Percentiles rank a stretch among this genome's conserved stretches.
These are phyloP conservation scores for Malassezia restricta DNA, from an alignment of 1,284 basidiomycete species.

Conservation along the genomic window DNA sequence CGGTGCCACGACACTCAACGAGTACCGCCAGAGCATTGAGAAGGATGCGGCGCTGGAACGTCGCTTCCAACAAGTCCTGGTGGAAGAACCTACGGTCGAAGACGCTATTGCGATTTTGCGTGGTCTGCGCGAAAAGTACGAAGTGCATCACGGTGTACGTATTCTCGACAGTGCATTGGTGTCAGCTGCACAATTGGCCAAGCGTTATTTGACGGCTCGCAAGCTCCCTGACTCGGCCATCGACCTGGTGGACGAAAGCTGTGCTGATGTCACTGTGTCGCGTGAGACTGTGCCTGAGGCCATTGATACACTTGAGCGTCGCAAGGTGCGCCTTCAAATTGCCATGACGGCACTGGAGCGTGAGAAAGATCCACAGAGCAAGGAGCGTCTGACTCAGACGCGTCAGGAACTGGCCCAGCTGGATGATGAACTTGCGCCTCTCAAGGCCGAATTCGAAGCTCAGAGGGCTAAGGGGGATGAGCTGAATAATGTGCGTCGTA, in stretches of 20 bases:
- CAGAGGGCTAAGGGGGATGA: conserved; percentile 79
- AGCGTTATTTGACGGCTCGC: conserved; percentile 64
- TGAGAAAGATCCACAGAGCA: conserved; percentile 76
- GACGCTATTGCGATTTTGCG: conserved; percentile 89
- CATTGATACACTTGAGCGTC: conserved; percentile 84
- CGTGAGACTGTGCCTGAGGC: conserved; percentile 88
- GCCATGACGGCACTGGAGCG: conserved; percentile 77
- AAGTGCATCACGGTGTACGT: conserved; percentile 53
- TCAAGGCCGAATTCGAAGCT: conserved; percentile 76
- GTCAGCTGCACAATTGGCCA: conserved; percentile 77
- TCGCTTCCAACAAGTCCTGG: conserved; percentile 76
- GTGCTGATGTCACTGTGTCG: conserved; percentile 50
- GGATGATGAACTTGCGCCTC: conserved; percentile 77
- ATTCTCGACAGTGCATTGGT: conserved; percentile 85
- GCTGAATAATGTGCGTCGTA: conserved; percentile 64
- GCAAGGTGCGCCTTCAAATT: conserved; percentile 82
- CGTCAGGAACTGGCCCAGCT: conserved; percentile 71
- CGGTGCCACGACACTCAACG: conserved; percentile 82
- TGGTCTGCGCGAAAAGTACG: conserved; percentile 69
- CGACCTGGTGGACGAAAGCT: conserved; percentile 46
- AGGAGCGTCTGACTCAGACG: conserved; percentile 68
- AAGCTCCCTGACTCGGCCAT: conserved; percentile 46
- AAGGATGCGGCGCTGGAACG: conserved; percentile 76
- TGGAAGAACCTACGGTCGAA: conserved; percentile 78
- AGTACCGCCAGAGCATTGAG: conserved; percentile 92